Conservation (phyloP, 805 yeast genomes). For the Tetrapisispora phaffii region DNA sequence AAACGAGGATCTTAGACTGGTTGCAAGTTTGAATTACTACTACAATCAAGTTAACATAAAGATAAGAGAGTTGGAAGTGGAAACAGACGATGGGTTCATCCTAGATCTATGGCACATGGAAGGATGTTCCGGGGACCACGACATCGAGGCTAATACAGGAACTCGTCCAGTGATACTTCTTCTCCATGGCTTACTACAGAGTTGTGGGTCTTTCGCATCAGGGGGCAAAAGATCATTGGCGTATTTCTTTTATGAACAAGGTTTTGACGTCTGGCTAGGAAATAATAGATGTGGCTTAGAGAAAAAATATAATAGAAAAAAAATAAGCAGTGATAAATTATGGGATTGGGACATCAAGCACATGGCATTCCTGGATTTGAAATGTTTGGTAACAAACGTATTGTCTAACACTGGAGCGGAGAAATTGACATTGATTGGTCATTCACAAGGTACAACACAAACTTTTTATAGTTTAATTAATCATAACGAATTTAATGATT, state of each 20-base stretch:
- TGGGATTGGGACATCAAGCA: conserved; percentile 95
- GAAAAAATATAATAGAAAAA: conserved; percentile 44
- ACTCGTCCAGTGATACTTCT: conserved; percentile 59
- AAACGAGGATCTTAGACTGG: conserved; percentile 29
- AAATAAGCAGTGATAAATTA: conserved; percentile 29
- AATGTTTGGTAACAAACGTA: conserved; percentile 59
- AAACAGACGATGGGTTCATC: conserved; percentile 73
- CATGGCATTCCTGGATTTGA: conserved; percentile 69
- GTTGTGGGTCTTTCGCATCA: conserved; percentile 76
- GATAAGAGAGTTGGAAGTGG: conserved; percentile 47
- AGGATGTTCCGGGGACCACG: conserved; percentile 4
- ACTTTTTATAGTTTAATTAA: conserved; percentile 57
- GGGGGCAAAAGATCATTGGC: conserved; percentile 77
- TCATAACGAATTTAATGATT: conserved; percentile 21
- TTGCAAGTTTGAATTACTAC: conserved; percentile 57
- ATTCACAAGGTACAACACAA: conserved; percentile 92
- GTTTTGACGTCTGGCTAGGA: conserved; percentile 87
- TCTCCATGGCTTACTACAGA: conserved; percentile 80
- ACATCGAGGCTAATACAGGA: conserved; percentile 11
- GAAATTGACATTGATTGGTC: conserved; percentile 61
- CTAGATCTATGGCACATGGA: conserved; percentile 48
- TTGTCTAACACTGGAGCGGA: conserved; percentile 30
- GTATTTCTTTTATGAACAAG: conserved; percentile 40
- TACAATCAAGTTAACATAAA: conserved; percentile 51
- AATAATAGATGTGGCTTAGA: conserved; percentile 82